Evolutionary conservation across 1,284 basidiomycete species (phyloP), one percentile per base, ranked within the genome.

Genomic region (Sparassis latifolia): DNA sequence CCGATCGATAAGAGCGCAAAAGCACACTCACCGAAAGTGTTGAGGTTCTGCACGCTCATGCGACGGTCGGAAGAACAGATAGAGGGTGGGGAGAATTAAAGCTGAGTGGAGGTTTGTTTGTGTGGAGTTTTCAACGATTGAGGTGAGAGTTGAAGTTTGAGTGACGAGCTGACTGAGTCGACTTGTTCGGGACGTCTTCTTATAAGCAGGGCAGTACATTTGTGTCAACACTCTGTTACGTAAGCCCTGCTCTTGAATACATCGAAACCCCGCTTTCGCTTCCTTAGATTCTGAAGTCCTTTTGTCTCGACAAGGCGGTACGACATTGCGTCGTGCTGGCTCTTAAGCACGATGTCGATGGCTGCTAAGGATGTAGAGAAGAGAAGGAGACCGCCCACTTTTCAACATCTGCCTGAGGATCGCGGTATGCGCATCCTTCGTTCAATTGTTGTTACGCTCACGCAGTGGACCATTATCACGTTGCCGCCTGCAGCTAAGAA

Each of bases 21-120:
- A 44, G 37, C 28, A 33, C 10, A 69, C 82, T 54, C 52, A 89
- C 89, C 89, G 71, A 82, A 82, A 69, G 82, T 77, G 71, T 79
- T 84, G 68, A 92, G 80, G 70, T 92, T 92, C 84, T 90, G 85
- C 75, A 90, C 84, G 86, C 78, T 92, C 89, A 91, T 92, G 84
- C 86, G 85, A 90, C 74, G 78, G 66, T 58, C 62, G 60, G 59
- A 57, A 48, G 51, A 52, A 53, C 52, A 50, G 60, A 53, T 47
- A 54, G 55, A 52, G 63, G 62, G 64, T 62, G 65, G 63, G 64
- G 62, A 63, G 62, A 68, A 61, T 65, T 59, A 64, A 65, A 62
- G 69, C 67, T 78, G 77, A 77, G 77, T 69, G 69, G 72, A 63
- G 20, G 72, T 67, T 69, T 64, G 59, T 52, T 50, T 47, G 45